phyloP scores from a whole-genome alignment of 2,329 filamentous ascomycete species.

The Trichoderma breve region DNA sequence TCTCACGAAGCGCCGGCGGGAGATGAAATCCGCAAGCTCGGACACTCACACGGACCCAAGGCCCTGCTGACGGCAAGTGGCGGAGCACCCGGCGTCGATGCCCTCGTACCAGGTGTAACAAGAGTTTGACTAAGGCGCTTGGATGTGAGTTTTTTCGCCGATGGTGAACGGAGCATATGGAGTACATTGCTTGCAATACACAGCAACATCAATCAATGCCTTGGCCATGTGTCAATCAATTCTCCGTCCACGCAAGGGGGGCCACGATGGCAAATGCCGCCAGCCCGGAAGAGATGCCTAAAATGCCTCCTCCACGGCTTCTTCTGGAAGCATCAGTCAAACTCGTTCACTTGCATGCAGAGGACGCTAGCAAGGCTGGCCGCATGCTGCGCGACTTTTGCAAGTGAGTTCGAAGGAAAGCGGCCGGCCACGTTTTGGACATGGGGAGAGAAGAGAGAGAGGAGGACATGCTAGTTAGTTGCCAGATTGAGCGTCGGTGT shows the following conservation, averaged over 20 bases:
- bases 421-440: neutral
- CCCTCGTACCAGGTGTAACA: neutral
- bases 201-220: neutral
- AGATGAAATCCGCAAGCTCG: neutral
- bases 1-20: neutral
- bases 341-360: neutral
- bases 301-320: neutral
- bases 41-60: neutral
- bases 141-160: neutral
- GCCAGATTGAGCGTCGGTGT: neutral
- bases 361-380: conserved; percentile 1
- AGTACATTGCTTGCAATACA: neutral
- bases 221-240: neutral
- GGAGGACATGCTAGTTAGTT: neutral
- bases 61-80: neutral
- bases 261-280: neutral
- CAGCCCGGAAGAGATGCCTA: neutral
- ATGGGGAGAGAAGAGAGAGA: neutral
- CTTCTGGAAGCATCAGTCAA: neutral
- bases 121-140: neutral
- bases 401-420: neutral
- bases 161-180: neutral
- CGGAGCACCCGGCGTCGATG: neutral
- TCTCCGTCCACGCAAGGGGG: neutral
- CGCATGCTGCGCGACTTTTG: neutral